A percentile compares a stretch with the other conserved stretches of the same genome.
Conservation (phyloP, 1,284 basidiomycete species). For the Tilletiopsis washingtonensis region DNA sequence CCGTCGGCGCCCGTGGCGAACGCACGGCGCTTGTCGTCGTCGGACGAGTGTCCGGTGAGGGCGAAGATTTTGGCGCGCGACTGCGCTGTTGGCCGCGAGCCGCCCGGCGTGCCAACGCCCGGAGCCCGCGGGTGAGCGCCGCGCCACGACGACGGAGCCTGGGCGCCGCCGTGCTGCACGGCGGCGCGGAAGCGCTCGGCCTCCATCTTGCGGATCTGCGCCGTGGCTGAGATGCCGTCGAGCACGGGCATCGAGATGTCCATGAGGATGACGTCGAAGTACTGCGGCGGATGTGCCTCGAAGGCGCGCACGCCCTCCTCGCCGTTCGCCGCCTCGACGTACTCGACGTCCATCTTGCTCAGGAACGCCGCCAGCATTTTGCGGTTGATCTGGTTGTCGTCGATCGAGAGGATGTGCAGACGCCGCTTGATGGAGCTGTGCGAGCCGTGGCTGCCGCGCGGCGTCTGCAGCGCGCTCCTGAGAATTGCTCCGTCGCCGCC, state of each 20-base stretch:
- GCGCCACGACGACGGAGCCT: background rate
- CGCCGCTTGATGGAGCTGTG: conserved; percentile 3
- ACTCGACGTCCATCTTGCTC: conserved; percentile 65
- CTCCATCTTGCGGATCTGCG: conserved; percentile 73
- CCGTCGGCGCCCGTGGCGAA: conserved; percentile 90
- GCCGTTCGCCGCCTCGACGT: conserved; percentile 71
- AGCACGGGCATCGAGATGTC: conserved; percentile 89
- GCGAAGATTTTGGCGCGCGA: conserved; percentile 65
- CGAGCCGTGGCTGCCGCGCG: background rate
- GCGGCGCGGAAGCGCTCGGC: conserved; percentile 48
- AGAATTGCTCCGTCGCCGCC: conserved; percentile 53
- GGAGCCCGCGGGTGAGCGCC: background rate
- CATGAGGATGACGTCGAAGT: conserved; percentile 55
- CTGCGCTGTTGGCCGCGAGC: conserved; percentile 1
- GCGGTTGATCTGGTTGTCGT: conserved; percentile 44
- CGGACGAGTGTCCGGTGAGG: conserved; percentile 81
- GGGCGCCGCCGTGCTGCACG: background rate
- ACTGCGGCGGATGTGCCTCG: conserved; percentile 54
- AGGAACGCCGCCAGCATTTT: conserved; percentile 67
- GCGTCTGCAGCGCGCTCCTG: conserved; percentile 39
- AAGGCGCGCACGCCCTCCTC: conserved; percentile 74
- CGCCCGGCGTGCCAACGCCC: conserved; percentile 1
- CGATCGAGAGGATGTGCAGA: conserved; percentile 17
- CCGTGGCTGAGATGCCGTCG: conserved; percentile 74
- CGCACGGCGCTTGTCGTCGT: conserved; percentile 82